These are phyloP conservation scores for Camillea tinctor DNA, from an alignment of 2,329 filamentous ascomycete genomes.

Conservation along the genomic window DNA sequence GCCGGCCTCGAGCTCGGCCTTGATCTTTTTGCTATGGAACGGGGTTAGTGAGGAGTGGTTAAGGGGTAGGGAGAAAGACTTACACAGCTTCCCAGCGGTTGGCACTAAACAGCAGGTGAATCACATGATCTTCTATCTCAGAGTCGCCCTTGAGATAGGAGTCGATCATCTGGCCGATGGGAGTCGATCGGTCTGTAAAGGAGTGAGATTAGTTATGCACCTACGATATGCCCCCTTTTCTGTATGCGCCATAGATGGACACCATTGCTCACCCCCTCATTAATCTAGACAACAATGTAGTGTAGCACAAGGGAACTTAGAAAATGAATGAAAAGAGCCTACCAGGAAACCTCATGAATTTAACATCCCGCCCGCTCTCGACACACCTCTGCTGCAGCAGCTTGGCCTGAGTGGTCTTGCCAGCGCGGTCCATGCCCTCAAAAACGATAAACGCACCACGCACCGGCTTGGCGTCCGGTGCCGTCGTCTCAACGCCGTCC, in stretches of 20 bases:
- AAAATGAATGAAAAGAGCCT: constrained; percentile 23
- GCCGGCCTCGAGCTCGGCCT: constrained; percentile 58
- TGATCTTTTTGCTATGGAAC: constrained; percentile 49
- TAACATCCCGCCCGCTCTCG: constrained; percentile 47
- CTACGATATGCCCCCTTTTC: background rate
- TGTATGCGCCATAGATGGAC: too few species aligned
- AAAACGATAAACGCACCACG: constrained; percentile 78
- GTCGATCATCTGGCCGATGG: constrained; percentile 86
- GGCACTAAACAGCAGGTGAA: constrained; percentile 86
- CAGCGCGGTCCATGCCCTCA: constrained; percentile 85
- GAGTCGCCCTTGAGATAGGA: constrained; percentile 71
- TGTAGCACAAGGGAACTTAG: background rate
- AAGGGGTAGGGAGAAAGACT: constrained; percentile 25
- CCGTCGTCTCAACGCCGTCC: constrained; percentile 21
- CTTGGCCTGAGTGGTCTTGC: constrained; percentile 88
- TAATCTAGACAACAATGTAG: too few species aligned
- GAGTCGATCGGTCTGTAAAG: constrained; percentile 69
- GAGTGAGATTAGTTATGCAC: background rate
- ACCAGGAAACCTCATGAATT: constrained; percentile 59
- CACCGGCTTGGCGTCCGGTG: constrained; percentile 29
- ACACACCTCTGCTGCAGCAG: constrained; percentile 58
- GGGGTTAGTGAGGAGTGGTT: background rate
- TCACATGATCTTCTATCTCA: constrained; percentile 81
- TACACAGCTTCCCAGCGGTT: constrained; percentile 80
- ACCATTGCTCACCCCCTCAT: too few species aligned